Evolutionary conservation across 768 basidiomycete species (phyloP), one percentile per base, ranked within the genome.

Genomic region (Leccinellum luteum): DNA sequence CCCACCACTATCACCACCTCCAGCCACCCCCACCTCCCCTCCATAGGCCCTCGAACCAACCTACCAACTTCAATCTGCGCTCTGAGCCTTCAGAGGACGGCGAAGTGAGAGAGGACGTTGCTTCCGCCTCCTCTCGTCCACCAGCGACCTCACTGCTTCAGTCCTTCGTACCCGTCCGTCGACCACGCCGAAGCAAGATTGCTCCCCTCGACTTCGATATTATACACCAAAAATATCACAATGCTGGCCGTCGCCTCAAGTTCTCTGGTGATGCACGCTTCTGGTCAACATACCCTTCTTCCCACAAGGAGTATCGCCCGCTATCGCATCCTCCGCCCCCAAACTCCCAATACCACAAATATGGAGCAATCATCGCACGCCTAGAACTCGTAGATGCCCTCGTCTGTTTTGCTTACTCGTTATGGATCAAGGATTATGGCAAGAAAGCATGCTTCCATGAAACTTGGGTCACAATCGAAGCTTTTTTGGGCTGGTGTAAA

Each of bases 191-290:
- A 51, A 85, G 87, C 59, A 79, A 78, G 67, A 74, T 77, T 41
- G 67, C 75, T 30, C 61, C 60, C 4, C 70, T 75, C 38, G 79
- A 85, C 64, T 85, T 78, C 67, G 84, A 88, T 53, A 75, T 73
- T 38, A 75, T 90, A 43, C 83, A 90, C 65, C 81, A 87, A 68
- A 84, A 80, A 66, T 92, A 89, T 67, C 84, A 90, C 63, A 73
- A 72, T 4, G 80, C 81, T 19, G 92, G 88, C 21, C 85, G 90
- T 56, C 75, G 79, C 62, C 86, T 94, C 69, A 92, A 94, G 73
- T 91, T 89, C 68, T 91, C 90, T 1, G 90, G 90, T 25, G 88
- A 91, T 67, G 82, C 85, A 47, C 85, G 90, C 35, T 85, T 89
- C 64, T 85, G 83, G 82, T 87, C 89, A 17, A 85, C 87, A 35